A percentile compares a stretch with the other conserved stretches of the same genome.
phyloP scores from a whole-genome alignment of 805 yeast genomes.

The Lachancea nothofagi region DNA sequence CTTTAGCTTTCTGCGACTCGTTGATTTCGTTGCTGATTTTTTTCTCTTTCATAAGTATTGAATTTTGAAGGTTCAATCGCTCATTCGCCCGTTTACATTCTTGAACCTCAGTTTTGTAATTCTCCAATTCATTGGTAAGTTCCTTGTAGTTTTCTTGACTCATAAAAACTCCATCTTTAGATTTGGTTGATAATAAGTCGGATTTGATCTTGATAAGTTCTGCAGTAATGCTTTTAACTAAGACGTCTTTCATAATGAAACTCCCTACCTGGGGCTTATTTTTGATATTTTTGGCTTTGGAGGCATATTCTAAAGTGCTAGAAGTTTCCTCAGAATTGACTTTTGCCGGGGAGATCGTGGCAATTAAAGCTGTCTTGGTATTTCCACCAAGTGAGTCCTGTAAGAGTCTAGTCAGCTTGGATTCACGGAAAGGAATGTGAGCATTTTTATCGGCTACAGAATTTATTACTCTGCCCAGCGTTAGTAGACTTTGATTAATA shows the following conservation, averaged over 20 bases:
- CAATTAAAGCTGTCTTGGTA: slow-evolving; percentile 80
- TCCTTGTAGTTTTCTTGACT: slow-evolving; percentile 54
- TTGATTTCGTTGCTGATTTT: slow-evolving; percentile 24
- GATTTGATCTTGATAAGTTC: slow-evolving; percentile 46
- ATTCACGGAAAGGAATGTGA: slow-evolving; percentile 83
- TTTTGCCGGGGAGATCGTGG: slow-evolving; percentile 81
- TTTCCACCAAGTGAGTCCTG: slow-evolving; percentile 85
- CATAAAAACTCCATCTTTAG: slow-evolving; percentile 61
- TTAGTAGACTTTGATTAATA: slow-evolving; percentile 79
- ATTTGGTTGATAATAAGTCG: slow-evolving; percentile 58
- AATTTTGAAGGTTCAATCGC: slow-evolving; percentile 36
- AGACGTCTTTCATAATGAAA: slow-evolving; percentile 48
- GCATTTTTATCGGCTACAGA: slow-evolving; percentile 54
- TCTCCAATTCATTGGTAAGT: slow-evolving; percentile 43
- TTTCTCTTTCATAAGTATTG: slow-evolving; percentile 27
- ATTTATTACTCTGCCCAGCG: slow-evolving; percentile 86
- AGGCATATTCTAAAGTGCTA: slow-evolving; percentile 83
- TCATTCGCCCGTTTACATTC: slow-evolving; percentile 42
- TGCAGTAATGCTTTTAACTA: slow-evolving; percentile 43
- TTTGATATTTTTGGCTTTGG: slow-evolving; percentile 75
- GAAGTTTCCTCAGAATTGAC: slow-evolving; percentile 74
- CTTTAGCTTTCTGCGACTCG: slow-evolving; percentile 25
- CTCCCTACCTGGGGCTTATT: slow-evolving; percentile 64
- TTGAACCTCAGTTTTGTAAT: slow-evolving; percentile 43
- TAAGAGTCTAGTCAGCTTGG: slow-evolving; percentile 65